These are phyloP conservation scores for Acarospora socialis DNA, from an alignment of 2,329 filamentous ascomycete genomes.

Conservation along the genomic window DNA sequence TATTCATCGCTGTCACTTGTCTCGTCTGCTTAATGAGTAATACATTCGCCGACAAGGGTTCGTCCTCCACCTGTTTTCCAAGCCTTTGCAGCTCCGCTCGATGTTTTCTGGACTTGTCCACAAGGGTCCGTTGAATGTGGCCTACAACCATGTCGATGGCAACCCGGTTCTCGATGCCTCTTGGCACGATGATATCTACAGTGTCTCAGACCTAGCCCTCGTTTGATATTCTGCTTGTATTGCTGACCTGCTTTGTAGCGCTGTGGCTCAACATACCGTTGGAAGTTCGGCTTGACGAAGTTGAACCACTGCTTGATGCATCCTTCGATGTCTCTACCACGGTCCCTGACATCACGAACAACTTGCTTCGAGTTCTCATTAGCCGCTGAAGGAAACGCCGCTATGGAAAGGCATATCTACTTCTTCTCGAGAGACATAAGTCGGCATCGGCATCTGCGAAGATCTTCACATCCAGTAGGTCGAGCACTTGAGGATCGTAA, in stretches of 20 bases:
- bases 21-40: conserved; percentile 59
- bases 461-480: conserved; percentile 89
- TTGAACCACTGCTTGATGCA: conserved; percentile 97
- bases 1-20: conserved; percentile 79
- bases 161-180: conserved; percentile 87
- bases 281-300: conserved; percentile 94
- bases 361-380: conserved; percentile 36
- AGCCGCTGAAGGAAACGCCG: conserved; percentile 9
- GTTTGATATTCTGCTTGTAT: not conserved
- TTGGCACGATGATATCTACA: conserved; percentile 78
- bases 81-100: conserved; percentile 64
- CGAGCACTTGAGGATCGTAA: conserved; percentile 71
- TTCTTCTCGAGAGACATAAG: conserved; percentile 76
- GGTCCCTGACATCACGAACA: conserved; percentile 73
- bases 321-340: conserved; percentile 82
- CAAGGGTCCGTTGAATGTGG: conserved; percentile 75
- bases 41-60: conserved; percentile 61
- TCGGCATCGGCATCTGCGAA: conserved; percentile 95
- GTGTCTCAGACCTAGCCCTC: not conserved
- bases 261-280: conserved; percentile 86
- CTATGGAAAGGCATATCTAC: conserved; percentile 34
- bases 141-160: conserved; percentile 89
- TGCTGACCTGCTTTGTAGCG: conserved; percentile 60
- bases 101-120: conserved; percentile 74
- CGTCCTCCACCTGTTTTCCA: conserved; percentile 55